phyloP scores from a whole-genome alignment of 2,329 filamentous ascomycete genomes.

The Pseudocercospora vitis region DNA sequence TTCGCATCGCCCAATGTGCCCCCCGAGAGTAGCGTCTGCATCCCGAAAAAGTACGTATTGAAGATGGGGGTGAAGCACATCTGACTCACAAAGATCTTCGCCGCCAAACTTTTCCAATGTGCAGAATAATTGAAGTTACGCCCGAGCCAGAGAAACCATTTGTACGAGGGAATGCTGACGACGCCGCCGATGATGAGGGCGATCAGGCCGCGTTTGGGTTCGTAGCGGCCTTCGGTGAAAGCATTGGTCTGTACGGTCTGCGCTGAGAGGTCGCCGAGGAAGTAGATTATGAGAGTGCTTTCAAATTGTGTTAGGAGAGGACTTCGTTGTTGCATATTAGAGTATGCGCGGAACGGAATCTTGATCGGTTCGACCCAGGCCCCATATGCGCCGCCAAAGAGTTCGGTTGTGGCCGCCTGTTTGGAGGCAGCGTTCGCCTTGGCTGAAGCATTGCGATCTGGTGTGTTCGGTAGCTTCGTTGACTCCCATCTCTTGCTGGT shows the following conservation, averaged over 20 bases:
- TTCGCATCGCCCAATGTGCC: constrained; percentile 63
- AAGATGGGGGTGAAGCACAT: constrained; percentile 70
- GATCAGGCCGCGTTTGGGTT: constrained; percentile 66
- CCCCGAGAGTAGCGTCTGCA: constrained; percentile 56
- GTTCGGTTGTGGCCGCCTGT: constrained; percentile 22
- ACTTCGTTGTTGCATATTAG: constrained; percentile 65
- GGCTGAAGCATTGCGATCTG: constrained; percentile 5
- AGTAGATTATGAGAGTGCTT: constrained; percentile 74
- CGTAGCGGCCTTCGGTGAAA: constrained; percentile 54
- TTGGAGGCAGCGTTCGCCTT: constrained; percentile 17
- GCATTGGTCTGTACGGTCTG: constrained; percentile 58
- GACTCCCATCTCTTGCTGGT: constrained; percentile 25
- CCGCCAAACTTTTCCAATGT: constrained; percentile 66
- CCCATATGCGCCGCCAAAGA: constrained; percentile 47
- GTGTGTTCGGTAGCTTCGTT: constrained; percentile 19
- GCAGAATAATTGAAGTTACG: constrained; percentile 81
- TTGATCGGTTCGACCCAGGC: constrained; percentile 50
- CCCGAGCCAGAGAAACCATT: constrained; percentile 80
- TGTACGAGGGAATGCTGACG: constrained; percentile 74
- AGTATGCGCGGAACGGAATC: constrained; percentile 58
- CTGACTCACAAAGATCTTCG: constrained; percentile 81
- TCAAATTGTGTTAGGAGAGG: constrained; percentile 79
- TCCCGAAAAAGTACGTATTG: constrained; percentile 55
- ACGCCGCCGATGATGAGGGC: constrained; percentile 73
- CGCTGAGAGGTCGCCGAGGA: constrained; percentile 73